Base-by-base conservation (phyloP, 352 stramenopile genomes). In the Phytophthora syringae region DNA sequence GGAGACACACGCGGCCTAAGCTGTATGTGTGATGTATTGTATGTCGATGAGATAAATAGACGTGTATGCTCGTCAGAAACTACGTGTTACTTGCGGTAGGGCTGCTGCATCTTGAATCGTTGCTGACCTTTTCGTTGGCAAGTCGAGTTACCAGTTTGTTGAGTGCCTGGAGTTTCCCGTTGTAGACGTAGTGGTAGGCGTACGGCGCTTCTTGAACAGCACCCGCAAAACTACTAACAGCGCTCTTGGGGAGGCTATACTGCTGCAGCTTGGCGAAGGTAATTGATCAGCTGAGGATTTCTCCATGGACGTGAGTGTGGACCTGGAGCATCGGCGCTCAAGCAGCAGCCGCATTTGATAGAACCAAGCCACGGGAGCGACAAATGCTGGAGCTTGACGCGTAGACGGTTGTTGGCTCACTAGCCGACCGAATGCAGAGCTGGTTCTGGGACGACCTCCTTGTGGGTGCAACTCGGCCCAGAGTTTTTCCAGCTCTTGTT, bases 341-440 rank as follows among this genome's bases (percentile, higher is more conserved):
- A 84, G 45, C 16, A 57, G 24, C 28, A 84, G 43, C 28, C 78
- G 57, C 20, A 84, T 50, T 25, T 74, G 57, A 57, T 80, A 80
- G 24, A 79, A 74, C 51, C 60, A 67, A 47, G 67, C 67, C n/a
- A 84, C 64, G 10, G 64, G 70, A 4, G 51, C 55, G 16, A 84
- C 70, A 18, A 75, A 84, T 5, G 72, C 72, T 43, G 45, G 47
- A 36, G 54, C 32, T 40, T 44, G 22, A 42, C 16, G 21, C 18
- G 32, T 10, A 25, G 45, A 39, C 21, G 27, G 44, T 20, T n/a
- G n/a, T n/a, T 53, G 45, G n/a, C 32, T 64, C 10, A 65, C 21
- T 22, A 70, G 42, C 9, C 52, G 52, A 21, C 52, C 30, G 1
- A 66, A 20, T 1, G 60, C 45, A 43, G 47, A 66, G 13, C 25